A percentile compares a stretch with the other conserved stretches of the same genome.
These are phyloP conservation scores for Curvularia sp. DNA, from an alignment of 2,329 filamentous ascomycete genomes.

Conservation along the genomic window DNA sequence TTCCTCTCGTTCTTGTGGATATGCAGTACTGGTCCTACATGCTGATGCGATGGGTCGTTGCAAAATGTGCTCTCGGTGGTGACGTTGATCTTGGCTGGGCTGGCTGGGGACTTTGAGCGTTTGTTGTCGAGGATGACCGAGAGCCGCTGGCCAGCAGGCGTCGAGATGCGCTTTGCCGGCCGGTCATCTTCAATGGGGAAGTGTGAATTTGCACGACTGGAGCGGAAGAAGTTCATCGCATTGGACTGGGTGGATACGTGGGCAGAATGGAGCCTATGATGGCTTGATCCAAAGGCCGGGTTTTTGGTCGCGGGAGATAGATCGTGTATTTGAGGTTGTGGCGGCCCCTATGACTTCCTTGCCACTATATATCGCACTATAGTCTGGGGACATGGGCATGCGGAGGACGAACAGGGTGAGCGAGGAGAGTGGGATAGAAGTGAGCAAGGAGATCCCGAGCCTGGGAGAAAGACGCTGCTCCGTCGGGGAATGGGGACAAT, in stretches of 20 bases:
- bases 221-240: constrained; percentile 39
- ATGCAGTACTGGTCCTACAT: constrained; percentile 34
- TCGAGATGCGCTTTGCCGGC: constrained; percentile 53
- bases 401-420: not conserved
- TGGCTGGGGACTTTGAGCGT: constrained; percentile 28
- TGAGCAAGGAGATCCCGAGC: constrained; percentile 10
- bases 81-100: constrained; percentile 33
- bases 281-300: not conserved
- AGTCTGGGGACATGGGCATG: constrained; percentile 9
- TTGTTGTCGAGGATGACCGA: constrained; percentile 51
- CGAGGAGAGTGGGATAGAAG: constrained; percentile 7
- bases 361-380: constrained; percentile 16
- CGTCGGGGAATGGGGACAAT: not conserved
- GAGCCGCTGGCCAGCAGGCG: constrained; percentile 52
- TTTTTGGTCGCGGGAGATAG: constrained; percentile 1
- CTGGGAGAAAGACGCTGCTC: not conserved
- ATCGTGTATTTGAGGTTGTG: not conserved
- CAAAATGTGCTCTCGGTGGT: constrained; percentile 41
- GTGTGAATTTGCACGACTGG: constrained; percentile 34
- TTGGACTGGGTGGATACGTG: not conserved
- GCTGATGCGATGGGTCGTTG: constrained; percentile 37
- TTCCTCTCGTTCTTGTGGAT: constrained; percentile 25
- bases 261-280: not conserved
- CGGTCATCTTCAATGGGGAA: constrained; percentile 37
- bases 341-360: constrained; percentile 12